Percentiles rank a stretch among this genome's conserved stretches.
Evolutionary conservation across 2,329 filamentous ascomycete genomes (phyloP).

Genomic region (Xylaria sp.): DNA sequence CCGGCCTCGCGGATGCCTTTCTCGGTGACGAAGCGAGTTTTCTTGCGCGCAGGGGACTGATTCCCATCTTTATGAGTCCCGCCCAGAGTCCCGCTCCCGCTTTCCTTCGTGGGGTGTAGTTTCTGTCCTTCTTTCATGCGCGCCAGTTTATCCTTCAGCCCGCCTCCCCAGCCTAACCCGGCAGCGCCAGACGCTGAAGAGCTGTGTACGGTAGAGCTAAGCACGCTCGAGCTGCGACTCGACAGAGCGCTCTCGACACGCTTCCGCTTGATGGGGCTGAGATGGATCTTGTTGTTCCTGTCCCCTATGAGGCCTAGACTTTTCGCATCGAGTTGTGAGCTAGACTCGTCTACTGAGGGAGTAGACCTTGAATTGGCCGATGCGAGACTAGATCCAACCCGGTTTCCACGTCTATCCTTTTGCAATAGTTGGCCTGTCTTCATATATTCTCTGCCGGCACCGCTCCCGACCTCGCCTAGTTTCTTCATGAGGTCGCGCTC

Average conservation of each 20-base stretch:
- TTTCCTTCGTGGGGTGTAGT: slow-evolving; percentile 44
- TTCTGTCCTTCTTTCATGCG: slow-evolving; percentile 72
- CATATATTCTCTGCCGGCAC: slow-evolving; percentile 79
- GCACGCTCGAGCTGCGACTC: slow-evolving; percentile 34
- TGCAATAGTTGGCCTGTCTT: slow-evolving; percentile 49
- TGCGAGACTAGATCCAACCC: slow-evolving; percentile 28
- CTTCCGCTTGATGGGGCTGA: slow-evolving; percentile 72
- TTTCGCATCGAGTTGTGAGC: slow-evolving; percentile 56
- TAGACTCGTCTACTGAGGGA: slow-evolving; percentile 42
- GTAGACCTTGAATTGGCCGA: slow-evolving; percentile 13
- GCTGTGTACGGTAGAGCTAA: slow-evolving; percentile 2
- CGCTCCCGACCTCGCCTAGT: slow-evolving; percentile 71
- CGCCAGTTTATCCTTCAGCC: slow-evolving; percentile 65
- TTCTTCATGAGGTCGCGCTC: slow-evolving; percentile 78
- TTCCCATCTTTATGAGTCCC: slow-evolving; percentile 37
- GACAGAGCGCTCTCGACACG: slow-evolving; percentile 62
- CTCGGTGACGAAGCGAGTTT: slow-evolving; percentile 82
- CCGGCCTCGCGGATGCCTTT: slow-evolving; percentile 83
- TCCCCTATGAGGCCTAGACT: slow-evolving; percentile 56
- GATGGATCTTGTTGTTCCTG: slow-evolving; percentile 60
- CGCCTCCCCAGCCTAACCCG: slow-evolving; percentile 67
- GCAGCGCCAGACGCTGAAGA: slow-evolving; percentile 13
- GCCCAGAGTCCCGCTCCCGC: neutral
- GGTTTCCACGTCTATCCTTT: slow-evolving; percentile 24
- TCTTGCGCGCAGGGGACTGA: slow-evolving; percentile 69